Conservation (phyloP, 2,329 filamentous ascomycete species). For the Pseudocercospora pini-densiflorae region DNA sequence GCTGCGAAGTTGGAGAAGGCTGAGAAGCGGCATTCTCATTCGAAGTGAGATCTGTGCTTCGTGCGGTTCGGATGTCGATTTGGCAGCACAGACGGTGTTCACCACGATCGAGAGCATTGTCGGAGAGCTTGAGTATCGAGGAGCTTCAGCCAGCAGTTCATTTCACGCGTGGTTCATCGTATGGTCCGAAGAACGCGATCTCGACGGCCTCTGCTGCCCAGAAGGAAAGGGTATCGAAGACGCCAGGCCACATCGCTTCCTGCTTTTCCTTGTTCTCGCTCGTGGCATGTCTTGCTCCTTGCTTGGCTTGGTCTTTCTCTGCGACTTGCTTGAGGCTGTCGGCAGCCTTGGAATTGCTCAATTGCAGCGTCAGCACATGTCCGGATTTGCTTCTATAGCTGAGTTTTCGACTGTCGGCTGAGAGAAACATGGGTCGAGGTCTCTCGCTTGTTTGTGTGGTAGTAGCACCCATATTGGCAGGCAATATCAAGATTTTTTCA, state of each 20-base stretch:
- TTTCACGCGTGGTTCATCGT: conserved; percentile 26
- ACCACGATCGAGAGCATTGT: conserved; percentile 3
- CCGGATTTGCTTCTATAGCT: conserved; percentile 29
- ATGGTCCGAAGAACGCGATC: conserved; percentile 30
- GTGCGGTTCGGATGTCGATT: not conserved
- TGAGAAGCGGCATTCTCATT: not conserved
- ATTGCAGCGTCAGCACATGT: conserved; percentile 27
- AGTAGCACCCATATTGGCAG: conserved; percentile 22
- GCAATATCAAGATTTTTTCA: not conserved
- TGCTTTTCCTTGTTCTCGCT: conserved; percentile 10
- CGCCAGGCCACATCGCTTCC: conserved; percentile 22
- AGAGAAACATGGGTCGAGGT: conserved; percentile 25
- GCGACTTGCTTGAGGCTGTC: conserved; percentile 22
- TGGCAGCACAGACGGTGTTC: not conserved
- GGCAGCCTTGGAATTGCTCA: conserved; percentile 28
- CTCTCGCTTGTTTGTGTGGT: conserved; percentile 12
- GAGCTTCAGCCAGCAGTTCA: conserved; percentile 8
- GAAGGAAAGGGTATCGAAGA: conserved; percentile 30
- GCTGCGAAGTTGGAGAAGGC: conserved; percentile 9
- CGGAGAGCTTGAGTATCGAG: not conserved
- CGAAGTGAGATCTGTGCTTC: not conserved
- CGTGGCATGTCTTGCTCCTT: conserved; percentile 2
- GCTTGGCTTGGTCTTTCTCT: conserved; percentile 15
- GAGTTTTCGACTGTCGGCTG: conserved; percentile 26
- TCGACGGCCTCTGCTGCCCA: conserved; percentile 30